Conservation (phyloP, 2,329 filamentous ascomycete genomes). For the Zymoseptoria ardabiliae region DNA sequence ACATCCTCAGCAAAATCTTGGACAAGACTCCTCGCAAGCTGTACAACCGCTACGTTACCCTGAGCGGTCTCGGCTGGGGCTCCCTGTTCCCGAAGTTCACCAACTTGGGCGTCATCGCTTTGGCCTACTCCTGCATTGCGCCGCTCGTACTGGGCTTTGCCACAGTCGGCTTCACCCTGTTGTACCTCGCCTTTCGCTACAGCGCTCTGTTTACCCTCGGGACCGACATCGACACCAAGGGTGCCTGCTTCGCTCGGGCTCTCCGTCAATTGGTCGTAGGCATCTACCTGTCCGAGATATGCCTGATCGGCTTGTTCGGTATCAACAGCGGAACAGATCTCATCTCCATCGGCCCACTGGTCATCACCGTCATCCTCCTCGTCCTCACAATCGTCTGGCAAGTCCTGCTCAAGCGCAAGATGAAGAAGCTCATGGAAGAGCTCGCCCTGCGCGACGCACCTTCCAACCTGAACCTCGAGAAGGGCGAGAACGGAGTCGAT, state of each 20-base stretch:
- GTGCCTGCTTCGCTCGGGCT: slow-evolving; percentile 36
- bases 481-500: neutral
- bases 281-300: slow-evolving; percentile 40
- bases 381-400: slow-evolving; percentile 36
- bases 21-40: slow-evolving; percentile 39
- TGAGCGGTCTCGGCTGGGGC: slow-evolving; percentile 37
- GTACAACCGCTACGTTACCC: slow-evolving; percentile 36
- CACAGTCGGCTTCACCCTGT: slow-evolving; percentile 35
- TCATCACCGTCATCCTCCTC: slow-evolving; percentile 36
- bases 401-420: slow-evolving; percentile 27
- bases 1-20: slow-evolving; percentile 26
- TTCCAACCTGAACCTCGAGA: slow-evolving; percentile 6
- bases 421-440: slow-evolving; percentile 27
- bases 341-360: slow-evolving; percentile 33
- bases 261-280: slow-evolving; percentile 39
- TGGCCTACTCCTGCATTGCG: slow-evolving; percentile 41
- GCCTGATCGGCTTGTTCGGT: slow-evolving; percentile 40
- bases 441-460: slow-evolving; percentile 8
- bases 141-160: slow-evolving; percentile 41
- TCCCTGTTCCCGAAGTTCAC: slow-evolving; percentile 37
- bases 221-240: slow-evolving; percentile 38
- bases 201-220: slow-evolving; percentile 43
- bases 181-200: slow-evolving; percentile 43
- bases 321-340: slow-evolving; percentile 29
- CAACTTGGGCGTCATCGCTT: slow-evolving; percentile 35